Evolutionary conservation across 345 rosid genomes (phyloP).

Genomic region (Salix dunnii): DNA sequence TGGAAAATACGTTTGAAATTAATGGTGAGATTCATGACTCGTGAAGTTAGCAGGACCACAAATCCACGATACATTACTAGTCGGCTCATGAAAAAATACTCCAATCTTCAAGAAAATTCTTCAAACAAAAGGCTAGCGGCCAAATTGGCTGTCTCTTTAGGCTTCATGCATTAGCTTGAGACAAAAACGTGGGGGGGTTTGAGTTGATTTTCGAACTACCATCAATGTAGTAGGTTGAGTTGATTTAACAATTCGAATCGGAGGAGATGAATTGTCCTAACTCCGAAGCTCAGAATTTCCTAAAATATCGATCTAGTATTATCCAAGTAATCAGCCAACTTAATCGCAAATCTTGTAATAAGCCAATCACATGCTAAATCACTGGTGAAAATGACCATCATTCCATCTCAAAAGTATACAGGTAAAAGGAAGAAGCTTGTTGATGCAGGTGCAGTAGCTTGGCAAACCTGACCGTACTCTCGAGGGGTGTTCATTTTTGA

Average conservation of each 20-base stretch:
- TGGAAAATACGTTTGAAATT: background rate
- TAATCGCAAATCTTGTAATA: background rate
- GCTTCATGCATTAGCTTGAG: background rate
- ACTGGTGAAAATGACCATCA: background rate
- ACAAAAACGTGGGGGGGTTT: background rate
- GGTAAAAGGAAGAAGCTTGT: background rate
- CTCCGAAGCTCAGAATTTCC: background rate
- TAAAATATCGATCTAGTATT: background rate
- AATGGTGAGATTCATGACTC: background rate
- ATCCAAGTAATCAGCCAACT: background rate
- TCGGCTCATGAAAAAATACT: background rate
- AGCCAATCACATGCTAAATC: background rate
- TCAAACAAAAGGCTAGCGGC: background rate
- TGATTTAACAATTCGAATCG: too few relatives aligned
- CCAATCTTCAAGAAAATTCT: background rate
- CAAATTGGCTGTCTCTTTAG: background rate
- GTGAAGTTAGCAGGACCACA: background rate
- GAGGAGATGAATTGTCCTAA: background rate
- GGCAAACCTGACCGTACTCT: background rate
- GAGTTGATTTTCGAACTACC: background rate
- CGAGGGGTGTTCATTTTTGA: too few relatives aligned
- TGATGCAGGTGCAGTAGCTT: background rate
- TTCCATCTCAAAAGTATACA: background rate
- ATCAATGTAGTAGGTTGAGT: background rate
- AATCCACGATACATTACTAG: background rate